These are phyloP conservation scores for Cyathus pygmaeus DNA, from an alignment of 1,284 basidiomycete species.

Conservation along the genomic window DNA sequence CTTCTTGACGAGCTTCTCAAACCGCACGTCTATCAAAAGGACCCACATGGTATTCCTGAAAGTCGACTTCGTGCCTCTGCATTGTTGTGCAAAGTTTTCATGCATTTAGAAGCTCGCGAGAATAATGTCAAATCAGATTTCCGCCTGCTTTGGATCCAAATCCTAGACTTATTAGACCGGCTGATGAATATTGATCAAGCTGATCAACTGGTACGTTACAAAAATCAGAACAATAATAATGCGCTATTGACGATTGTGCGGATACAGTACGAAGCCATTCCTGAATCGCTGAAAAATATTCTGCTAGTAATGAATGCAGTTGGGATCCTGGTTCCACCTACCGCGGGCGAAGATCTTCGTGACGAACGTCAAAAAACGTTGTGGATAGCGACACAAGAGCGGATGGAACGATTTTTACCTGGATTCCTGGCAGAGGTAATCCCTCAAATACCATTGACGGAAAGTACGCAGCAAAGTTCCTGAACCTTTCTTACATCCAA, in stretches of 20 bases:
- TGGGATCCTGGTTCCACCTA: constrained; percentile 77
- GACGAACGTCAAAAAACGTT: constrained; percentile 77
- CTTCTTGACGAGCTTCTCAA: constrained; percentile 92
- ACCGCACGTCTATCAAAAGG: constrained; percentile 82
- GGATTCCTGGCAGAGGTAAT: constrained; percentile 85
- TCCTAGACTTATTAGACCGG: constrained; percentile 91
- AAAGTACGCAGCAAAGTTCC: neutral
- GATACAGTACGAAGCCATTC: constrained; percentile 88
- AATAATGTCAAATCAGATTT: constrained; percentile 75
- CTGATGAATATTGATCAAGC: constrained; percentile 87
- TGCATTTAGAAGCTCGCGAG: constrained; percentile 89
- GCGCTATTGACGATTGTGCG: constrained; percentile 14
- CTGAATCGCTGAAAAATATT: constrained; percentile 97
- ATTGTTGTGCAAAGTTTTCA: constrained; percentile 93
- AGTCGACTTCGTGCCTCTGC: constrained; percentile 89
- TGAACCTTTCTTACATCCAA: neutral
- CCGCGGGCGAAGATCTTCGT: constrained; percentile 59
- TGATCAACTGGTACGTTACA: constrained; percentile 82
- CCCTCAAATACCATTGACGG: constrained; percentile 35
- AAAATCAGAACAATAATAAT: neutral
- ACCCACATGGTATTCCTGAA: constrained; percentile 90
- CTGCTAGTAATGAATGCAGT: constrained; percentile 95
- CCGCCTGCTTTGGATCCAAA: constrained; percentile 86
- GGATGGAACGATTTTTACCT: constrained; percentile 89
- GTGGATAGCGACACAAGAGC: constrained; percentile 86